Conservation (phyloP, 441 rosid genomes). For the Biscutella auriculata region DNA sequence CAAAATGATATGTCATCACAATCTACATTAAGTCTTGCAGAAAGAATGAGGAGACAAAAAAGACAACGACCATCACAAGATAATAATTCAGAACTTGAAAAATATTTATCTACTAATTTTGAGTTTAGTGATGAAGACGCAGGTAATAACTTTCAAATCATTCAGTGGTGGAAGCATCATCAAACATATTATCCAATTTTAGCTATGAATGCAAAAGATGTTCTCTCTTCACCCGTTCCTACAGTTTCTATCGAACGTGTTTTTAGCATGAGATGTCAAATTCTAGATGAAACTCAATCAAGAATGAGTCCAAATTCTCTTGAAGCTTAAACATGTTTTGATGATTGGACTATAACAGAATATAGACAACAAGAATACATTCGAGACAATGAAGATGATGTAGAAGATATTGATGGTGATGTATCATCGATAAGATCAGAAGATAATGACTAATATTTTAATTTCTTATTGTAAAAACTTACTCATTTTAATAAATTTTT, state of each 20-base stretch:
- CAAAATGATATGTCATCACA: background rate
- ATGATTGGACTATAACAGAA: background rate
- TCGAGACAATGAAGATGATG: background rate
- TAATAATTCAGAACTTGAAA: background rate
- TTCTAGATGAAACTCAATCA: background rate
- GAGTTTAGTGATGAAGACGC: background rate
- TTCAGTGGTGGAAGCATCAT: background rate
- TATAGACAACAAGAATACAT: background rate
- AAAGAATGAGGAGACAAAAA: background rate
- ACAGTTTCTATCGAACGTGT: background rate
- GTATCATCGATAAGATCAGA: background rate
- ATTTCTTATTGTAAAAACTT: too few relatives aligned
- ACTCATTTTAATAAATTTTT: too few relatives aligned
- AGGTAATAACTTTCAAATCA: background rate
- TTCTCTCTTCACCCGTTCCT: background rate
- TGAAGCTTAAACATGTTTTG: background rate
- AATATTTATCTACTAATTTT: background rate
- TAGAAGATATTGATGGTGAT: background rate
- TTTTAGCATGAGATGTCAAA: background rate
- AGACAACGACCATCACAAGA: background rate
- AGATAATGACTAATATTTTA: background rate
- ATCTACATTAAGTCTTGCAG: background rate
- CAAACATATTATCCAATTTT: background rate
- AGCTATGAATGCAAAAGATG: background rate
- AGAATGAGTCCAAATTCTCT: background rate